Conservation (phyloP, 2,329 filamentous ascomycete species). For the Bimuria novae-zelandiae region DNA sequence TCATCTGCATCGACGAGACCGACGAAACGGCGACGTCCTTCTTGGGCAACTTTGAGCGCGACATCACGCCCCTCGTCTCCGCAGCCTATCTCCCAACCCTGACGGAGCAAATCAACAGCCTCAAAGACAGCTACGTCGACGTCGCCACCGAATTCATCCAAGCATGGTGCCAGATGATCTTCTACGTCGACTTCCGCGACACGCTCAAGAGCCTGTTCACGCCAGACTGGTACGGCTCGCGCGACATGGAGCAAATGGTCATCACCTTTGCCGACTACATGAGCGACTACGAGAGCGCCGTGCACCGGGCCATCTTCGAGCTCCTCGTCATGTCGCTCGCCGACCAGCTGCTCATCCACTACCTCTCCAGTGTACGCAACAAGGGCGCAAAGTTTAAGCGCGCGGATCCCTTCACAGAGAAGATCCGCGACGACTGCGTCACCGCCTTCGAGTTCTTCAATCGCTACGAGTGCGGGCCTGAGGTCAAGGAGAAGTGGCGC, state of each 20-base stretch:
- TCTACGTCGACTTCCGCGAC: conserved; percentile 82
- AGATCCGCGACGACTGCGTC: conserved; percentile 90
- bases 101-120: conserved; percentile 70
- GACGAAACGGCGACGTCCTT: conserved; percentile 73
- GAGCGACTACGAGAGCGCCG: conserved; percentile 78
- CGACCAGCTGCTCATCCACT: conserved; percentile 85
- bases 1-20: conserved; percentile 94
- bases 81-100: conserved; percentile 76
- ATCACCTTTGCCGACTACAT: conserved; percentile 96
- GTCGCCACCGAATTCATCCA: conserved; percentile 90
- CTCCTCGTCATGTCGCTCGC: conserved; percentile 93
- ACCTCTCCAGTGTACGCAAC: conserved; percentile 85
- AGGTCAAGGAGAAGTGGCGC: conserved; percentile 89
- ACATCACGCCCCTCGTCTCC: conserved; percentile 80
- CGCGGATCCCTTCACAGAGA: conserved; percentile 84
- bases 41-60: conserved; percentile 81
- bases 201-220: conserved; percentile 93
- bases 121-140: conserved; percentile 93
- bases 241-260: conserved; percentile 89
- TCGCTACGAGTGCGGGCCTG: conserved; percentile 57
- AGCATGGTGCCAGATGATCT: conserved; percentile 84
- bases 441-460: conserved; percentile 90
- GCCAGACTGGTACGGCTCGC: conserved; percentile 81
- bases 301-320: conserved; percentile 86
- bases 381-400: conserved; percentile 87